phyloP scores from a whole-genome alignment of 768 basidiomycete species.

The Mycena metata region DNA sequence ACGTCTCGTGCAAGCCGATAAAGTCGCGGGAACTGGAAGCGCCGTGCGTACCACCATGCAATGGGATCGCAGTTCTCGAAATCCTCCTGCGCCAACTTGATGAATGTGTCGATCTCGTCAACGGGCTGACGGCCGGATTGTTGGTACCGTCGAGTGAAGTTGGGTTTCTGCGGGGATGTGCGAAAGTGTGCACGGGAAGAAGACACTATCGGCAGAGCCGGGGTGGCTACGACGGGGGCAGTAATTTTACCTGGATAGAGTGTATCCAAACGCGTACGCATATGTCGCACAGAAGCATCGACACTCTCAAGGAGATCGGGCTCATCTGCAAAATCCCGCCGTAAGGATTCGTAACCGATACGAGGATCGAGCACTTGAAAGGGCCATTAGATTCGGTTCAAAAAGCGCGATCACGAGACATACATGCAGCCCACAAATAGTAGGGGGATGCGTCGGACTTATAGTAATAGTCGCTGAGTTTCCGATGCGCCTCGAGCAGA shows the following conservation, averaged over 20 bases:
- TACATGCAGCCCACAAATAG: constrained; percentile 8
- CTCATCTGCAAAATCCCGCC: constrained; percentile 12
- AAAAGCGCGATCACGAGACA: not conserved
- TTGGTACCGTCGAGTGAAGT: constrained; percentile 12
- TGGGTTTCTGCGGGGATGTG: constrained; percentile 17
- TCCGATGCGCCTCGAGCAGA: not conserved
- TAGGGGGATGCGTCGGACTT: constrained; percentile 1
- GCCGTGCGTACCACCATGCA: constrained; percentile 47
- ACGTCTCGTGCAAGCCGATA: constrained; percentile 46
- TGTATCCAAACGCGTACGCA: not conserved
- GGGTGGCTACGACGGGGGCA: not conserved
- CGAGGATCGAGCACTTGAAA: constrained; percentile 5
- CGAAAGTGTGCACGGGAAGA: not conserved
- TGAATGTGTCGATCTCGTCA: constrained; percentile 45
- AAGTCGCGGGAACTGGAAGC: constrained; percentile 41
- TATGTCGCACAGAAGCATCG: not conserved
- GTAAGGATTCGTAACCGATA: not conserved
- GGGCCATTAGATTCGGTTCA: too few species aligned
- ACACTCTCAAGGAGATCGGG: constrained; percentile 1
- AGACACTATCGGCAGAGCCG: not conserved
- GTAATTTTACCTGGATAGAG: not conserved
- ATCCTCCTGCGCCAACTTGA: constrained; percentile 42
- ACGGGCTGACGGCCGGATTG: not conserved
- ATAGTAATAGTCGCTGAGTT: constrained; percentile 10
- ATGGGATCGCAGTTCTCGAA: constrained; percentile 47